These are phyloP conservation scores for Porphyridium purpureum DNA, from an alignment of 23 red algal genomes.

Conservation along the genomic window DNA sequence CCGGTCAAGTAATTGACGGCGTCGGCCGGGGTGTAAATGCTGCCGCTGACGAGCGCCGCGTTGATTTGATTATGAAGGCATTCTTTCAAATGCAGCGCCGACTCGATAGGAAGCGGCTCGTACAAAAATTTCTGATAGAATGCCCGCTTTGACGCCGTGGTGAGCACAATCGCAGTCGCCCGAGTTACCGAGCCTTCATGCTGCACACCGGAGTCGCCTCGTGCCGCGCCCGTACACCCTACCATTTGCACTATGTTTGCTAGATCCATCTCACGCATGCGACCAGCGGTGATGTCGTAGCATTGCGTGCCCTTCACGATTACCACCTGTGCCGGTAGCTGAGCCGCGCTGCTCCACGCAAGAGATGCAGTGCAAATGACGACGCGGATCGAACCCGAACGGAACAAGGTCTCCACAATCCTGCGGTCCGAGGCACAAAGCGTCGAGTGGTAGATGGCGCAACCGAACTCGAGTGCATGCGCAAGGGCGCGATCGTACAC, in stretches of 20 bases:
- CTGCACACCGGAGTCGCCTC: background rate
- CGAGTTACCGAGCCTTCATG: no score
- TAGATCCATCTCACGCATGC: conserved; percentile 26
- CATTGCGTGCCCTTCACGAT: background rate
- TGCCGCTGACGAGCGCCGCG: conserved; percentile 41
- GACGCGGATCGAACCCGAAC: conserved; percentile 40
- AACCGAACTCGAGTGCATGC: background rate
- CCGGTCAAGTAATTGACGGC: conserved; percentile 68
- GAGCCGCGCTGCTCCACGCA: conserved; percentile 45
- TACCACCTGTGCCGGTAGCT: conserved; percentile 11
- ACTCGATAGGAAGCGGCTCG: conserved; percentile 64
- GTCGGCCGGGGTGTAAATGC: conserved; percentile 51
- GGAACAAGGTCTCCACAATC: conserved; percentile 69
- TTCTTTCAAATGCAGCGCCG: conserved; percentile 36
- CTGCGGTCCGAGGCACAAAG: conserved; percentile 45
- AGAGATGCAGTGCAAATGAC: conserved; percentile 82
- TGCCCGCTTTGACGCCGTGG: conserved; percentile 16
- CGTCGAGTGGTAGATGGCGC: background rate
- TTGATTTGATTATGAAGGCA: no score
- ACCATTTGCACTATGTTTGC: conserved; percentile 45
- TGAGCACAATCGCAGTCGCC: conserved; percentile 25
- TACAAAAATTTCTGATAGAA: conserved; percentile 25
- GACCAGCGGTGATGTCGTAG: conserved; percentile 9
- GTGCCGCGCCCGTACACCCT: conserved; percentile 4
- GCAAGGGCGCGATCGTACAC: background rate